A percentile compares a stretch with the other conserved stretches of the same genome.
phyloP scores from a whole-genome alignment of 2,329 filamentous ascomycete genomes.

The Dactylellina haptotyla region DNA sequence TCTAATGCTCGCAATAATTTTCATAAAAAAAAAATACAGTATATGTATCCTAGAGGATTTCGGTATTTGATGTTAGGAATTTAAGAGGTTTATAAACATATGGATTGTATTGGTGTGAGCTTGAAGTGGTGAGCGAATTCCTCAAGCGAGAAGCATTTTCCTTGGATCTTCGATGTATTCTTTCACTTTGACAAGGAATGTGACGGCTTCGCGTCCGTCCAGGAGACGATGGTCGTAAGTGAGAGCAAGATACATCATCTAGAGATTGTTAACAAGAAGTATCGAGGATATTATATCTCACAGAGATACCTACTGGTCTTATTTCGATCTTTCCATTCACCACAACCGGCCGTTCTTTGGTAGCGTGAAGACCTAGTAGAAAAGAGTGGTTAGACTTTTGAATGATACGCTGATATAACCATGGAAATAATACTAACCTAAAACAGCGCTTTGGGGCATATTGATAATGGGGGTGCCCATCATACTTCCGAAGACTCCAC shows the following conservation, averaged over 20 bases:
- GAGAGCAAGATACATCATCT: constrained; percentile 98
- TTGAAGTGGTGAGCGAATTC: not conserved
- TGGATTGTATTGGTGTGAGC: not conserved
- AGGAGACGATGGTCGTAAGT: constrained; percentile 97
- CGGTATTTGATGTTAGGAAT: too few species aligned
- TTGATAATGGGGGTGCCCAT: constrained; percentile 96
- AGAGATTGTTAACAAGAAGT: constrained; percentile 11
- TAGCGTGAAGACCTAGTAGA: constrained; percentile 80
- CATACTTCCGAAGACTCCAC: constrained; percentile 89
- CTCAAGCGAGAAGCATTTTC: constrained; percentile 77
- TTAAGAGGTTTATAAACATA: constrained; percentile 16
- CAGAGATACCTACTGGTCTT: constrained; percentile 71
- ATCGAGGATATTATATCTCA: not conserved
- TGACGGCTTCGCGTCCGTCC: constrained; percentile 93
- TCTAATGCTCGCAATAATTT: too few species aligned
- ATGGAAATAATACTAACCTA: constrained; percentile 41
- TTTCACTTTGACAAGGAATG: constrained; percentile 96
- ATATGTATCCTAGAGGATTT: too few species aligned
- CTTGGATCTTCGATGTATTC: constrained; percentile 96
- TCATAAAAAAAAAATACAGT: too few species aligned
- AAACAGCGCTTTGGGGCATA: constrained; percentile 78
- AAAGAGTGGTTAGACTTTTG: constrained; percentile 71
- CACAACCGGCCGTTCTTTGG: constrained; percentile 90
- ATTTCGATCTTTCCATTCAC: constrained; percentile 95
- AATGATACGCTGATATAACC: not conserved